phyloP scores from a whole-genome alignment of 768 basidiomycete species.

The Pleurotus platypus region DNA sequence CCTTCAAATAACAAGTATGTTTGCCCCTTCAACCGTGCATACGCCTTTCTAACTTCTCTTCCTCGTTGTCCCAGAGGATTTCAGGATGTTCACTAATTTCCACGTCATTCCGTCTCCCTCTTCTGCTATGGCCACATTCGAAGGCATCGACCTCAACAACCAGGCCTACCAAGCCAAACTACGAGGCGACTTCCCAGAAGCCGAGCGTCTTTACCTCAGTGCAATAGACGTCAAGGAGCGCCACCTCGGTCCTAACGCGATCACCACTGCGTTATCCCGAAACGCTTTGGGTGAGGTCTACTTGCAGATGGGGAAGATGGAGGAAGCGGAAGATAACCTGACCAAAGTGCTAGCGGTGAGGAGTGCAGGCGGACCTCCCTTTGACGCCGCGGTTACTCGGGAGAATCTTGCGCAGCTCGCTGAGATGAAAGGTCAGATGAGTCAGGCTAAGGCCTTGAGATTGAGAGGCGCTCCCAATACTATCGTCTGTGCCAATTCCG shows the following conservation, averaged over 20 bases:
- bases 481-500: neutral
- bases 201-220: slow-evolving; percentile 26
- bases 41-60: no score
- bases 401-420: neutral
- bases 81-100: no score
- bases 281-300: slow-evolving; percentile 33
- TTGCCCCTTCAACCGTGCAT: no score
- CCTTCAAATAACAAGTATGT: no score
- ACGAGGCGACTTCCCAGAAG: slow-evolving; percentile 12
- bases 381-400: slow-evolving; percentile 7
- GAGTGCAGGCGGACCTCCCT: slow-evolving; percentile 14
- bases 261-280: slow-evolving; percentile 22
- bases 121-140: neutral
- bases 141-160: slow-evolving; percentile 5
- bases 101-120: neutral
- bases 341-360: slow-evolving; percentile 26
- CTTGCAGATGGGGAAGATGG: slow-evolving; percentile 27
- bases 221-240: slow-evolving; percentile 25
- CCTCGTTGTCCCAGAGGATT: no score
- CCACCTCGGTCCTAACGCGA: slow-evolving; percentile 17
- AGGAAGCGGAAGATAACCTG: slow-evolving; percentile 33
- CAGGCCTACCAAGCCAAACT: slow-evolving; percentile 6
- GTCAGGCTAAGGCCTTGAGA: neutral
- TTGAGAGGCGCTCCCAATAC: neutral
- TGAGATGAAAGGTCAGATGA: neutral